A percentile compares a stretch with the other conserved stretches of the same genome.
These are phyloP conservation scores for Didymellaceae sp. DNA, from an alignment of 2,329 filamentous ascomycete species.

Conservation along the genomic window DNA sequence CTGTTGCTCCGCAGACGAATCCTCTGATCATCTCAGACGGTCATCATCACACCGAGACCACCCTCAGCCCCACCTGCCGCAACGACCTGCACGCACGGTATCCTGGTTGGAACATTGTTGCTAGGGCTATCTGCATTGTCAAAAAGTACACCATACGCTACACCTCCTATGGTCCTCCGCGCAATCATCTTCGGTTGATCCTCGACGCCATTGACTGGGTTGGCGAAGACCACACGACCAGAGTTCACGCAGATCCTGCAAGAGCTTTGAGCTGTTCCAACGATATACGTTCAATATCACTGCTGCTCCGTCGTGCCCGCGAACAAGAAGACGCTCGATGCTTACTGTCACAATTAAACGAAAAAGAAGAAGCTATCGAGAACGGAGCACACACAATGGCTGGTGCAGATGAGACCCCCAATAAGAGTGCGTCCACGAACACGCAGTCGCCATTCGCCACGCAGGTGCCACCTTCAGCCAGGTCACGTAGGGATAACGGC, in stretches of 20 bases:
- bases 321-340: constrained; percentile 24
- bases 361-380: background rate
- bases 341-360: constrained; percentile 14
- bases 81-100: constrained; percentile 13
- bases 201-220: constrained; percentile 29
- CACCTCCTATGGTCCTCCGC: constrained; percentile 37
- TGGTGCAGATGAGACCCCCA: constrained; percentile 1
- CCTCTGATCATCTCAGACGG: constrained; percentile 42
- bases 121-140: constrained; percentile 11
- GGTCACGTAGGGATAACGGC: constrained; percentile 1
- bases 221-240: background rate
- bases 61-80: constrained; percentile 21
- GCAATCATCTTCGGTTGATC: constrained; percentile 27
- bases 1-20: constrained; percentile 9
- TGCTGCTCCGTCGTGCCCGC: constrained; percentile 22
- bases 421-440: constrained; percentile 5
- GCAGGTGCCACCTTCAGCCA: constrained; percentile 23
- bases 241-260: background rate
- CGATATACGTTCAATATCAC: constrained; percentile 10
- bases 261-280: constrained; percentile 16
- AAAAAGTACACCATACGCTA: constrained; percentile 33
- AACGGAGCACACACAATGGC: constrained; percentile 14
- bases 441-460: constrained; percentile 34
- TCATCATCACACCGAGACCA: constrained; percentile 24
- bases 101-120: background rate